Percentiles rank a stretch among this genome's conserved stretches.
Conservation (phyloP, 768 basidiomycete species). For the Termitomyces sp. region DNA sequence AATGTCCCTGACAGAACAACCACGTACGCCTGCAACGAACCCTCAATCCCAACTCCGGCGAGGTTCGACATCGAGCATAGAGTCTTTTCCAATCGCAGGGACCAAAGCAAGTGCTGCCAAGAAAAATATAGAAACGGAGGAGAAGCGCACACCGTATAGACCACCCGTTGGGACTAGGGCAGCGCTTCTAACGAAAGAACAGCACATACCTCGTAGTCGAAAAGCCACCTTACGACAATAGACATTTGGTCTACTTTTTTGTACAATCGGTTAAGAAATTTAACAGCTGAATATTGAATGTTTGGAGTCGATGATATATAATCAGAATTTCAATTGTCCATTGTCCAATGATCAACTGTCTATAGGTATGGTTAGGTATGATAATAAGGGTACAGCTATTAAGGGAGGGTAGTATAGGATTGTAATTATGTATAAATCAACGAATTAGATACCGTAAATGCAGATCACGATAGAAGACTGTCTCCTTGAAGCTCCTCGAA, state of each 20-base stretch:
- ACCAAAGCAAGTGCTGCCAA: constrained; percentile 39
- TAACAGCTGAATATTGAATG: neutral
- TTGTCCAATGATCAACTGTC: neutral
- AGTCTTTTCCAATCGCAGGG: constrained; percentile 34
- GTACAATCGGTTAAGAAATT: neutral
- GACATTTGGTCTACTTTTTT: neutral
- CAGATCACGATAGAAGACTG: constrained; percentile 41
- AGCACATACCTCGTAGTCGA: neutral
- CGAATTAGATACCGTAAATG: neutral
- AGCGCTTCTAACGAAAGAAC: neutral
- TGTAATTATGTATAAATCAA: constrained; percentile 11
- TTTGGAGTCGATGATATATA: neutral
- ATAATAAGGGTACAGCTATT: constrained; percentile 8
- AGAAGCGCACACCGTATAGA: constrained; percentile 34
- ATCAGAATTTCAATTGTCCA: neutral
- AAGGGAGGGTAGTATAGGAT: constrained; percentile 8
- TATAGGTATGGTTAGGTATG: neutral
- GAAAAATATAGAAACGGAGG: constrained; percentile 27
- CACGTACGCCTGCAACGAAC: constrained; percentile 7
- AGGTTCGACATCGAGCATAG: constrained; percentile 22
- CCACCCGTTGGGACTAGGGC: constrained; percentile 32
- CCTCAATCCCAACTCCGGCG: neutral
- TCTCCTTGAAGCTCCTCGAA: constrained; percentile 89
- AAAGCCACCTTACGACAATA: neutral
- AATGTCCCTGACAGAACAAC: neutral